Conservation (phyloP, 2,329 filamentous ascomycete genomes). For the Epichloe brachyelytri region DNA sequence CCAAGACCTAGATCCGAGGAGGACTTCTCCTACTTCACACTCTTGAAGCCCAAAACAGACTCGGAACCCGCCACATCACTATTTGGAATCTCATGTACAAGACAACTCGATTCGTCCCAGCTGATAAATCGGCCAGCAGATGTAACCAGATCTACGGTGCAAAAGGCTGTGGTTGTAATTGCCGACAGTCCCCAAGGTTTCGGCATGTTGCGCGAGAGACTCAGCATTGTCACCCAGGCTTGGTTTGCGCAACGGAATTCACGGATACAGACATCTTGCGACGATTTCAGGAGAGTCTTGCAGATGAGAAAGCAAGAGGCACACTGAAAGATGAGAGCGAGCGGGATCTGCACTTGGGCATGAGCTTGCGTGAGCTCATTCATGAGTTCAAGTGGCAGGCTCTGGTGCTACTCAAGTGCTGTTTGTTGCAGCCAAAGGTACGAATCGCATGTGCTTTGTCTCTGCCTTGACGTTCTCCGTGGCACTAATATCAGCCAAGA, state of each 20-base stretch:
- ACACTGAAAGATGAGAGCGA: slow-evolving; percentile 53
- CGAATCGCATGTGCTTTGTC: not conserved
- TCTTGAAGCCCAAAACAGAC: slow-evolving; percentile 50
- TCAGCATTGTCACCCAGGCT: slow-evolving; percentile 81
- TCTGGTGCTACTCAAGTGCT: slow-evolving; percentile 84
- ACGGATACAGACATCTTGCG: slow-evolving; percentile 79
- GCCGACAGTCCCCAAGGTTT: slow-evolving; percentile 84
- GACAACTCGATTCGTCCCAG: slow-evolving; percentile 71
- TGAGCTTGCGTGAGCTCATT: slow-evolving; percentile 79
- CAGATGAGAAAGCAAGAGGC: slow-evolving; percentile 48
- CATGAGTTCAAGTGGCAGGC: slow-evolving; percentile 94
- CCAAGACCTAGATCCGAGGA: slow-evolving; percentile 54
- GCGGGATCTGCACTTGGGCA: slow-evolving; percentile 76
- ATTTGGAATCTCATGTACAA: slow-evolving; percentile 91
- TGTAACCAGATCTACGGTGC: slow-evolving; percentile 92
- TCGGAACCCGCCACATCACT: slow-evolving; percentile 58
- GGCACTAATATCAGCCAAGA: slow-evolving; percentile 37
- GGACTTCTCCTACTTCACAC: slow-evolving; percentile 97
- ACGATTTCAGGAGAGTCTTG: slow-evolving; percentile 82
- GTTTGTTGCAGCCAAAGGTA: slow-evolving; percentile 89
- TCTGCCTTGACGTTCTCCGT: not conserved
- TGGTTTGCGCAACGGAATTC: slow-evolving; percentile 97
- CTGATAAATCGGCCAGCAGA: slow-evolving; percentile 71
- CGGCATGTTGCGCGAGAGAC: slow-evolving; percentile 76
- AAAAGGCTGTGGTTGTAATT: slow-evolving; percentile 95